Evolutionary conservation across 1,284 basidiomycete species (phyloP).

Genomic region (Fistulina hepatica): DNA sequence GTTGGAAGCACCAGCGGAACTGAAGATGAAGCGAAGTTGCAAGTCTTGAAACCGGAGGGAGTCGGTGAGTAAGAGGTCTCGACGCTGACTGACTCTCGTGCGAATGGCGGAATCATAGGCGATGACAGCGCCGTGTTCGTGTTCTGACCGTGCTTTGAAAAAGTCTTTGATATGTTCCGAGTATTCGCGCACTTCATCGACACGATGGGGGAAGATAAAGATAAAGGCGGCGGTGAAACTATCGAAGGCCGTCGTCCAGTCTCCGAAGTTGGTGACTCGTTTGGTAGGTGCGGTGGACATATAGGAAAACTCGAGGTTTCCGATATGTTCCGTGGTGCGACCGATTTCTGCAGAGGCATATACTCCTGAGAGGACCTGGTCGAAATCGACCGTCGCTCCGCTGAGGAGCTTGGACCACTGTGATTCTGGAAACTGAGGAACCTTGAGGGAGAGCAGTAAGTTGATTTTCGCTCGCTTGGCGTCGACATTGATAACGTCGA

Average conservation of each 20-base stretch:
- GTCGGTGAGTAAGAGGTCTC: conserved; percentile 18
- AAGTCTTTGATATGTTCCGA: conserved; percentile 15
- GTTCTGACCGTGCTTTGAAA: conserved; percentile 16
- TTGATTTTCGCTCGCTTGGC: background rate
- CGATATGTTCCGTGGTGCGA: conserved; percentile 14
- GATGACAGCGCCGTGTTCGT: too few relatives aligned
- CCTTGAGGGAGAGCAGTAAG: conserved; percentile 5
- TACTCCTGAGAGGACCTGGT: conserved; percentile 17
- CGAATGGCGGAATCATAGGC: conserved; percentile 21
- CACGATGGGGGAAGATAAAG: conserved; percentile 21
- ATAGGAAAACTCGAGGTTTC: conserved; percentile 13
- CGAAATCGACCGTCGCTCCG: conserved; percentile 13
- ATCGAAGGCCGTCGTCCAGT: conserved; percentile 24
- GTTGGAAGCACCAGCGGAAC: too few relatives aligned
- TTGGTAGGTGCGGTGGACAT: conserved; percentile 12
- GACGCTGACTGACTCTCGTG: conserved; percentile 15
- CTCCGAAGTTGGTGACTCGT: conserved; percentile 14
- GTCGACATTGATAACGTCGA: too few relatives aligned
- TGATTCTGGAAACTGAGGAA: conserved; percentile 11
- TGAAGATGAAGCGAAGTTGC: too few relatives aligned
- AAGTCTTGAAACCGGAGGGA: conserved; percentile 7
- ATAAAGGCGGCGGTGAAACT: conserved; percentile 11
- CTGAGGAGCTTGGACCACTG: conserved; percentile 13
- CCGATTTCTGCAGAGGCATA: conserved; percentile 12
- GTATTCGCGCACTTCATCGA: conserved; percentile 19